phyloP scores from a whole-genome alignment of 163 green algal species.

The Chlamydomonas reinhardtii region DNA sequence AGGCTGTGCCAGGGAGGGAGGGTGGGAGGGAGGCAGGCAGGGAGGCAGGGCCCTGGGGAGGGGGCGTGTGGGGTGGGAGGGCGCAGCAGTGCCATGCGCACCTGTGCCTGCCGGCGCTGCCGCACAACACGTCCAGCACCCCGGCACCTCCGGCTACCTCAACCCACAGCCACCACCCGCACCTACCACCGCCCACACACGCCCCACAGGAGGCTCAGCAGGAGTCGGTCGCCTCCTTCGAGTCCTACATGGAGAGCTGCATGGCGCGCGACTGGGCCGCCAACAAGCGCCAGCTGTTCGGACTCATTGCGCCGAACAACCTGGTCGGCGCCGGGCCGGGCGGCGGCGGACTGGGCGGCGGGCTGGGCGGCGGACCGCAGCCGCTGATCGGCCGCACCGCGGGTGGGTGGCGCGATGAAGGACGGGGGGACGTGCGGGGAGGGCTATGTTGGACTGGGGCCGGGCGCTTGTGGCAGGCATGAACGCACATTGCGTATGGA shows the following conservation, averaged over 20 bases:
- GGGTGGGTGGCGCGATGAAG: constrained; percentile 27
- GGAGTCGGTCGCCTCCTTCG: constrained; percentile 79
- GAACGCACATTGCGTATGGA: not conserved
- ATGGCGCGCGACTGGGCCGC: constrained; percentile 80
- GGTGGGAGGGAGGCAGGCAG: too few species aligned
- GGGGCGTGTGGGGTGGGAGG: too few species aligned
- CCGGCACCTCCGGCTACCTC: too few species aligned
- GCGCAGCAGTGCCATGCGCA: too few species aligned
- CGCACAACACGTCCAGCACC: too few species aligned
- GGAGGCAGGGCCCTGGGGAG: too few species aligned
- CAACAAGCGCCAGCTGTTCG: constrained; percentile 84
- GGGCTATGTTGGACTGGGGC: not conserved
- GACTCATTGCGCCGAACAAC: constrained; percentile 69
- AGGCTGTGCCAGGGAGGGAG: too few species aligned
- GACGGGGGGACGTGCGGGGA: too few species aligned
- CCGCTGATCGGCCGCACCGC: constrained; percentile 44
- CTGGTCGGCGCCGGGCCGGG: not conserved
- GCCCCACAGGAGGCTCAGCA: constrained; percentile 87
- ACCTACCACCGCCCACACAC: too few species aligned
- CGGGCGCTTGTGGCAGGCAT: too few species aligned
- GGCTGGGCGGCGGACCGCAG: not conserved
- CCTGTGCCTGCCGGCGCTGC: too few species aligned
- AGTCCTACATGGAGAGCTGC: constrained; percentile 83
- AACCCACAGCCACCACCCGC: too few species aligned
- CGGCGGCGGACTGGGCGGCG: not conserved